Base-by-base conservation (phyloP, 257 asterid species). In the Nicotiana otophora region DNA sequence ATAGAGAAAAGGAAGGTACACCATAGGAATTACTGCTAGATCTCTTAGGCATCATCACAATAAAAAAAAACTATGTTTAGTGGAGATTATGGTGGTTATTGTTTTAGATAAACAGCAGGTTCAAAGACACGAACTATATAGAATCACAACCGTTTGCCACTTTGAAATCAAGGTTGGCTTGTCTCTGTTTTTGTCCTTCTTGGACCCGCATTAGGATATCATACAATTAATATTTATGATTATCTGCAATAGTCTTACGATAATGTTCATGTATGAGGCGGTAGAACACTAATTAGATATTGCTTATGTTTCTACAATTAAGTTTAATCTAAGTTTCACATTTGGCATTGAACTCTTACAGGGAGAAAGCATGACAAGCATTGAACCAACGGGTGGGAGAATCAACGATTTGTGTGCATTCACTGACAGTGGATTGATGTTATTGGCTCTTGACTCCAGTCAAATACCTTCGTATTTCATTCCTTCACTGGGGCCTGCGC, bases 401-500 rank as follows among this genome's bases (percentile, higher is more conserved):
- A 94, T 94, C 77, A 96, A 96, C 79, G 99, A 96, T 90, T 34
- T 92, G 79, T 94, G 98, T 78, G 93, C 93, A 81, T 94, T 91
- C 86, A 85, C 87, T 72, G 96, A 89, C 64, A 96, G 98, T 72
- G 99, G 99, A 36, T 85, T 96, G 87, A 87, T 96, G 33, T 77
- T 93, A 84, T 87, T 94, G 92, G 99, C 97, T 81, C 89, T 96
- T 82, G 99, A 94, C 87, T 91, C 86, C 87, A 93, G 95, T 84
- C 98, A 93, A 82, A 92, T 96, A 87, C 99, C 99, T 33, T 92
- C 97, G 84, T 96, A 91, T 86, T 96, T 93, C 89, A 91, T 93
- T 84, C 99, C 99, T 81, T 96, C 94, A 83, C 97, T 96, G 69
- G 99, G 99, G 70, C 97, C 97, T 72, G 99, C 98, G 66, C 99